Base-by-base conservation (phyloP, 75 land plant species). In the Cunninghamia lanceolata region DNA sequence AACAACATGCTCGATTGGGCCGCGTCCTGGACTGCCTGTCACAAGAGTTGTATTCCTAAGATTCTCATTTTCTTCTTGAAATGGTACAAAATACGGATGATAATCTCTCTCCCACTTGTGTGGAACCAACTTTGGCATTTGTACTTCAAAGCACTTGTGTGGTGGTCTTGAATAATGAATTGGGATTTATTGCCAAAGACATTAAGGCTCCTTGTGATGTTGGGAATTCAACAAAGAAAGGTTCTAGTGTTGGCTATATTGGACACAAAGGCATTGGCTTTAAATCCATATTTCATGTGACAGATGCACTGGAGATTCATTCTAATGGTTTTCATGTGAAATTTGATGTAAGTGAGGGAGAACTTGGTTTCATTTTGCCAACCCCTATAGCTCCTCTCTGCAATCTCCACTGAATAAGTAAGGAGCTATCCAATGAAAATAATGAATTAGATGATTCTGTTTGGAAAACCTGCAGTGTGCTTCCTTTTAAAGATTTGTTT, bases 251-350 rank as follows among this genome's bases (percentile, higher is more conserved):
- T n/a, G n/a, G n/a, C n/a, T n/a, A n/a, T n/a, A n/a, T n/a, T n/a
- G n/a, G n/a, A n/a, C n/a, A n/a, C n/a, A n/a, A n/a, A n/a, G n/a
- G n/a, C n/a, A n/a, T n/a, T n/a, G n/a, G n/a, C n/a, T n/a, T n/a
- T n/a, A n/a, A n/a, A n/a, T n/a, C n/a, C n/a, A n/a, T n/a, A n/a
- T n/a, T 40, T 40, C 40, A 2, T 40, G 92, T 97, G n/a, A 97
- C 98, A 5, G 92, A 97, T 88, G 91, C 95, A 83, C 99, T 97
- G 77, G 95, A 95, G 56, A 97, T 97, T 38, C 97, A 97, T 92
- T 97, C 99, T 28, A 97, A 94, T 92, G 96, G 96, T 32, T 97
- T 94, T 85, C 96, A 97, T 89, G 93, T 97, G 82, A 97, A 96
- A 84, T 97, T 97, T 89, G 99, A 97, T 85, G 92, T 94, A 82